Base-by-base conservation (phyloP, 2,329 filamentous ascomycete genomes). In the Colletotrichum sp. region DNA sequence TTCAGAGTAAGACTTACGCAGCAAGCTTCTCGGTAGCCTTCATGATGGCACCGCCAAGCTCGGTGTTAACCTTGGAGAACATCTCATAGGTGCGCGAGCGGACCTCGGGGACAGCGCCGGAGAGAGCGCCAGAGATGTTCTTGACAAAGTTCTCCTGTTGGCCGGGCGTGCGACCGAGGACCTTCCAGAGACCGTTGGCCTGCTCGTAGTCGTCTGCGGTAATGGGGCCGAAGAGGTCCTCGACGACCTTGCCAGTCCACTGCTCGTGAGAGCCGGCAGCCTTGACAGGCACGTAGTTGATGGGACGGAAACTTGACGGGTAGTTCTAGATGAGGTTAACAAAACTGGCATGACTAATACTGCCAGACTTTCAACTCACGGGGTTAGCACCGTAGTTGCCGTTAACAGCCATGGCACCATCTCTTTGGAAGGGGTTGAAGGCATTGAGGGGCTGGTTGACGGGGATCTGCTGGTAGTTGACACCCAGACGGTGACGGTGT, bases 361-460 rank as follows among this genome's bases (percentile, higher is more conserved):
- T 28, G 28, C 28, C 28, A 28, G 28, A 28, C 28, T 28, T 28
- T 28, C 28, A 3, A 39, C 36, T 65, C n/a, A 75, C 73, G 12
- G 90, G 90, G 80, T 92, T 89, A 28, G 86, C 85, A 68, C 91
- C 91, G 79, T 92, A 91, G 85, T 93, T 93, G 72, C 86, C 87
- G 84, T 95, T 94, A 81, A 92, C 87, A 73, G 92, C 90, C 93
- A 95, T 95, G 75, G 83, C 81, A 18, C 94, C 94, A 80, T 95
- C 94, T 77, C 94, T 91, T 83, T 95, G 93, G 88, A 92, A 94
- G 78, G 94, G 94, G 79, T 93, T 88, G 88, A 90, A 88, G 84
- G 86, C 86, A 85, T 81, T 86, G 83, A 86, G 87, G 1, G 91
- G 89, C 68, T 86, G 86, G 84, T 93, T 93, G 79, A 92, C 89